phyloP scores from a whole-genome alignment of 495 filamentous ascomycete species.

The Aspergillus diversus region DNA sequence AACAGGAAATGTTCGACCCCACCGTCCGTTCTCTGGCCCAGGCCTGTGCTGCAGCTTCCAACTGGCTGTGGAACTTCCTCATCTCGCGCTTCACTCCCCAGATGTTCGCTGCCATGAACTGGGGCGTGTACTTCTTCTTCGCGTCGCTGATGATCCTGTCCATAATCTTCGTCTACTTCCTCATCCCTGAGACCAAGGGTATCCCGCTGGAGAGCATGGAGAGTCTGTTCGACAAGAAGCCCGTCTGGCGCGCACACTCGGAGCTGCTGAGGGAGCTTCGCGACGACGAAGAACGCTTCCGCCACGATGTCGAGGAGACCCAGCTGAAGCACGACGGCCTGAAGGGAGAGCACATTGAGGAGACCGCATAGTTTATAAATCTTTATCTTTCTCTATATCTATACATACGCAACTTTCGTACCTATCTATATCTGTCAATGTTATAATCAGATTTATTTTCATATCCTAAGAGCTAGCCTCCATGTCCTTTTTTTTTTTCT shows the following conservation, averaged over 20 bases:
- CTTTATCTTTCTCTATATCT: neutral
- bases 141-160: constrained; percentile 69
- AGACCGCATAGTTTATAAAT: neutral
- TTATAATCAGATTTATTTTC: neutral
- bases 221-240: constrained; percentile 59
- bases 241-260: constrained; percentile 57
- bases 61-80: constrained; percentile 81
- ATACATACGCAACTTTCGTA: neutral
- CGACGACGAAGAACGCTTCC: constrained; percentile 54
- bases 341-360: constrained; percentile 27
- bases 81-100: constrained; percentile 73
- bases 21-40: constrained; percentile 68
- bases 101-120: constrained; percentile 72
- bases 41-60: constrained; percentile 68
- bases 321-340: constrained; percentile 28
- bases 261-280: constrained; percentile 53
- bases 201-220: constrained; percentile 57
- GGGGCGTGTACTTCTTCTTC: constrained; percentile 82
- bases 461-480: neutral
- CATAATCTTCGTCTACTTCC: constrained; percentile 68
- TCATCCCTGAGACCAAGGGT: constrained; percentile 69
- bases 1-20: constrained; percentile 61
- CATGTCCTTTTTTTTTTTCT: neutral
- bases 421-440: neutral
- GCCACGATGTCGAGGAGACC: constrained; percentile 51